Percentiles rank a stretch among this genome's conserved stretches.
Conservation (phyloP, 768 basidiomycete species). For the Amanita subjunquillea region DNA sequence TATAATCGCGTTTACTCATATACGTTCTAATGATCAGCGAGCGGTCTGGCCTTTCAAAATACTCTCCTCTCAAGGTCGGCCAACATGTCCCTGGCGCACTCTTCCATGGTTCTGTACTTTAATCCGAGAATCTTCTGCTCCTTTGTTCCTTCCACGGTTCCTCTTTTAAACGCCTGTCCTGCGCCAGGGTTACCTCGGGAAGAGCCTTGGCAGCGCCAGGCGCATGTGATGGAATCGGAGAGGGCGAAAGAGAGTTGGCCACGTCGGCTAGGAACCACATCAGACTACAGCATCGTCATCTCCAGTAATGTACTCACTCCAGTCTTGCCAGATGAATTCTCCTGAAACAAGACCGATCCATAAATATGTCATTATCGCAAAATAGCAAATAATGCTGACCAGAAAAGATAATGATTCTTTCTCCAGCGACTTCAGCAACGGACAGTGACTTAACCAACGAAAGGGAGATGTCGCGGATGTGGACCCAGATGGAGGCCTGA, state of each 20-base stretch:
- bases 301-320: neutral
- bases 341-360: neutral
- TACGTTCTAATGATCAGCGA: too few species aligned
- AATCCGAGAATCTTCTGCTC: neutral
- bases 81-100: neutral
- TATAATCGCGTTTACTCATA: too few species aligned
- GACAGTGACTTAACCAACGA: neutral
- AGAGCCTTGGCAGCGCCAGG: neutral
- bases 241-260: neutral
- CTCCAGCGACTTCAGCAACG: neutral
- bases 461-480: constrained; percentile 1
- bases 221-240: neutral
- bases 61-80: neutral
- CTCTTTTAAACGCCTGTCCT: neutral
- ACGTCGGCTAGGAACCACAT: neutral
- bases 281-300: neutral
- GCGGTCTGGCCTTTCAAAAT: neutral
- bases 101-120: constrained; percentile 3
- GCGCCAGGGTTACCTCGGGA: neutral
- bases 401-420: constrained; percentile 2
- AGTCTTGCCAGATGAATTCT: neutral
- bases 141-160: neutral
- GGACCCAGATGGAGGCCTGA: neutral
- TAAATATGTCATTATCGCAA: too few species aligned
- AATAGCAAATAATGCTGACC: neutral